These are phyloP conservation scores for Funneliformis mosseae DNA, from an alignment of 192 early-diverging fungal species.

Conservation along the genomic window DNA sequence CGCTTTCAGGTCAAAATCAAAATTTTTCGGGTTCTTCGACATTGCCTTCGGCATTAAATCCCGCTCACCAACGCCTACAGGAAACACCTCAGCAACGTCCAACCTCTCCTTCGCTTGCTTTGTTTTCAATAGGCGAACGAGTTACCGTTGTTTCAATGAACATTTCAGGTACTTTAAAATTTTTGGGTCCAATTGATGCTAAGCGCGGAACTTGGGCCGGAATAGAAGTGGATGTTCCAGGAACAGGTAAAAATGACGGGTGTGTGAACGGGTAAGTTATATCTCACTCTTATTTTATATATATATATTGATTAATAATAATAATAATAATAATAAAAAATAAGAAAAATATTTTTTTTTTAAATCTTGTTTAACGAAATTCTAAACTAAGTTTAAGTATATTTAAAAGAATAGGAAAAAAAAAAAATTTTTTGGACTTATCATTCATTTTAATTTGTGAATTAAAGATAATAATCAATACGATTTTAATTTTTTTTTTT, in stretches of 20 bases:
- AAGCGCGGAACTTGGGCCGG: conserved; percentile 82
- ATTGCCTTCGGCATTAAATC: not conserved
- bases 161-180: conserved; percentile 67
- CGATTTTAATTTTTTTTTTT: too few relatives aligned
- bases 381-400: not conserved
- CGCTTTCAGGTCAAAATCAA: conserved; percentile 28
- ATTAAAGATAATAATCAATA: too few relatives aligned
- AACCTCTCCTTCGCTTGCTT: conserved; percentile 43
- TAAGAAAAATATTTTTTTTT: not conserved
- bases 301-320: too few relatives aligned
- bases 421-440: too few relatives aligned
- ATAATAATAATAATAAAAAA: too few relatives aligned
- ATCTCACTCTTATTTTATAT: not conserved
- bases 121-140: conserved; percentile 55
- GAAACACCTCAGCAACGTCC: conserved; percentile 31
- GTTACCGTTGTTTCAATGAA: conserved; percentile 64
- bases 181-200: conserved; percentile 71
- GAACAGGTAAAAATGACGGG: conserved; percentile 80
- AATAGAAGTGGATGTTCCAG: conserved; percentile 70
- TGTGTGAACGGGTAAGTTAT: conserved; percentile 61
- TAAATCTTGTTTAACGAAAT: not conserved
- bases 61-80: conserved; percentile 17
- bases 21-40: conserved; percentile 18
- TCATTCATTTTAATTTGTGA: too few relatives aligned
- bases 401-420: too few relatives aligned